These are phyloP conservation scores for Diaporthe sp. DNA, from an alignment of 2,329 filamentous ascomycete genomes.

Conservation along the genomic window DNA sequence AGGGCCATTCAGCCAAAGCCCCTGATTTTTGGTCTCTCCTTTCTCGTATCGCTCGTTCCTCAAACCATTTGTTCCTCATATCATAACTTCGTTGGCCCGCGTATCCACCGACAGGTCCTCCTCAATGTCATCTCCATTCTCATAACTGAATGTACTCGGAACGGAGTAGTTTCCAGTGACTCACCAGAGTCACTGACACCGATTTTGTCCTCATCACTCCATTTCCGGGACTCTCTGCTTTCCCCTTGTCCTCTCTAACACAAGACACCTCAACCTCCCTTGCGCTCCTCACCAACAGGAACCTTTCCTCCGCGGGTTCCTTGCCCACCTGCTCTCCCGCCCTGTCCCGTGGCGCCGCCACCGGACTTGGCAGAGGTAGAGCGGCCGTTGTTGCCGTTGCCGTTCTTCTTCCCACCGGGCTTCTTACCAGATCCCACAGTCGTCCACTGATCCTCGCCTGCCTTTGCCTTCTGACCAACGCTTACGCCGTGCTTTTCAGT, in stretches of 20 bases:
- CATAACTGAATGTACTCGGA: conserved; percentile 4
- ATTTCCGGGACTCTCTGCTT: background rate
- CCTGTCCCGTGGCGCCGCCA: background rate
- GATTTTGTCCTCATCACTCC: background rate
- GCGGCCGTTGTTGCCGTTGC: background rate
- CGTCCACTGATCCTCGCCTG: conserved; percentile 16
- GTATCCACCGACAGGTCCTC: background rate
- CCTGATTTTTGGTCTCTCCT: background rate
- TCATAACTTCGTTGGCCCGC: conserved; percentile 10
- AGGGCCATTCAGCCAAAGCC: background rate
- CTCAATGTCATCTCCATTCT: background rate
- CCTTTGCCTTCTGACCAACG: background rate
- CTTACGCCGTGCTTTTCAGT: background rate
- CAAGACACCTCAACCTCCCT: conserved; percentile 29
- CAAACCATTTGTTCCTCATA: background rate
- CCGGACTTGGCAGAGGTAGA: background rate
- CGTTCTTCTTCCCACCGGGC: conserved; percentile 19
- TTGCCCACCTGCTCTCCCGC: background rate
- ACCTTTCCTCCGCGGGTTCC: background rate
- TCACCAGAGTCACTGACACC: background rate
- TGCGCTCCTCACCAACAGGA: conserved; percentile 33
- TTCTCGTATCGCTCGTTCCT: background rate
- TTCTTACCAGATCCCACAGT: conserved; percentile 32
- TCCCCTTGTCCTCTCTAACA: background rate
- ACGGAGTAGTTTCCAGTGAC: background rate